Evolutionary conservation across 2,329 filamentous ascomycete species (phyloP), one percentile per base, ranked within the genome.

Genomic region (Verticillium nonalfalfae): DNA sequence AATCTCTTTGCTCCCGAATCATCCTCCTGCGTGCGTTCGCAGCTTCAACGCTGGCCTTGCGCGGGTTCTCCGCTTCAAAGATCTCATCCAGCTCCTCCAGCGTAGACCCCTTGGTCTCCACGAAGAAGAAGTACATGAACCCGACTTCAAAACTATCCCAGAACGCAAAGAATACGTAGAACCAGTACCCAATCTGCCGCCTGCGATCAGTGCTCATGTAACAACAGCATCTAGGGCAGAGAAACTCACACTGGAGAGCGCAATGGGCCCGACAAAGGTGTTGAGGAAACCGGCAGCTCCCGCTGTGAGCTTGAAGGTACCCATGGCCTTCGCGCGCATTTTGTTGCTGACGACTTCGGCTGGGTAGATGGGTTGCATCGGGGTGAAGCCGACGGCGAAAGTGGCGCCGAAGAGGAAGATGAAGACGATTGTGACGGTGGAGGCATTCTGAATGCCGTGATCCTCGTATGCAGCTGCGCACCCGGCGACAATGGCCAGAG

Each of bases 61-160:
- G 35, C 2, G 35, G 35, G 13, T 36, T 36, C 35, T 9, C 35
- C 35, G 35, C 35, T 13, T 89, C 86, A 72, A 89, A 88, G 73
- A 89, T 81, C 75, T 84, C 85, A 69, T 84, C 85, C 57, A 89
- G 79, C 73, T 89, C 85, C 74, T 89, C 86, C 39, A 89, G 84
- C 21, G 86, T 88, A 1, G 84, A 83, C 35, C 85, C 85, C 66
- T 80, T 81, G 40, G 86, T 89, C 75, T 90, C 86, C 66, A 87
- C 74, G 68, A 78, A 79, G 74, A 79, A 78, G 70, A 79, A 81
- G 73, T 82, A 85, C 64, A 85, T 79, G 70, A 83, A 83, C 68
- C 70, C 74, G 60, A 85, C 72, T 72, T 85, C 82, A 69, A 81
- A 66, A 68, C 79, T 78, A 71, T 84, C 80, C 82, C 82, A 85